Conservation (phyloP, 257 asterid species). For the Cordia subcordata region DNA sequence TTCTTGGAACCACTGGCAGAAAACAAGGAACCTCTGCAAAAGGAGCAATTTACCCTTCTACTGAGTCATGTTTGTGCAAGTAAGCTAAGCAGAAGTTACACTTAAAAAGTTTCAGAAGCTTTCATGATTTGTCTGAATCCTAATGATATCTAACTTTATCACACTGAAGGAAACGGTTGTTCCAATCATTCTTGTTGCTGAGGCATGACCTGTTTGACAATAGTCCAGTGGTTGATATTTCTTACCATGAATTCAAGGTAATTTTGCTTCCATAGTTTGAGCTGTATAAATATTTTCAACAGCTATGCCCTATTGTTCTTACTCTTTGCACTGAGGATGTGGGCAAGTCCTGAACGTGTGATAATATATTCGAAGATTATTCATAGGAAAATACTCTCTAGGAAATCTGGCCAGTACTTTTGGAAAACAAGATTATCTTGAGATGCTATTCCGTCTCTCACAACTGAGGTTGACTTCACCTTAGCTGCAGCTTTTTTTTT, state of each 20-base stretch:
- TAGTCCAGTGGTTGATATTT: conserved; percentile 23
- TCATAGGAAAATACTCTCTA: too few species aligned
- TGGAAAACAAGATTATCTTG: too few species aligned
- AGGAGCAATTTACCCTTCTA: conserved; percentile 77
- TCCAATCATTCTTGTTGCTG: conserved; percentile 46
- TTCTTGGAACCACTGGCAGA: conserved; percentile 94
- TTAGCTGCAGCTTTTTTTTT: too few species aligned
- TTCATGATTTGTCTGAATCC: background rate
- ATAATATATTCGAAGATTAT: background rate
- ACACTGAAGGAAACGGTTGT: conserved; percentile 56
- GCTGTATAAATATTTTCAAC: background rate
- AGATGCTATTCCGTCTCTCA: too few species aligned
- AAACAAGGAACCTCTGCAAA: conserved; percentile 96
- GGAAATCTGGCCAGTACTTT: too few species aligned
- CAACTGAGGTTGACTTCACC: too few species aligned
- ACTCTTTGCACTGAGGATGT: background rate
- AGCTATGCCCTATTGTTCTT: background rate
- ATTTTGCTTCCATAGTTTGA: conserved; percentile 8
- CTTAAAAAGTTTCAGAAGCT: background rate
- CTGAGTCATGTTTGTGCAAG: conserved; percentile 90
- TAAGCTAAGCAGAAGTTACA: conserved; percentile 21
- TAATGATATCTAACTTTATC: background rate
- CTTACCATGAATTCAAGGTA: conserved; percentile 80
- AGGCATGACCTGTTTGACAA: conserved; percentile 24
- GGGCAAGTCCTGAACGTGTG: background rate